Evolutionary conservation across 768 basidiomycete genomes (phyloP), one percentile per base, ranked within the genome.

Genomic region (Rhizopogon vesiculosus): DNA sequence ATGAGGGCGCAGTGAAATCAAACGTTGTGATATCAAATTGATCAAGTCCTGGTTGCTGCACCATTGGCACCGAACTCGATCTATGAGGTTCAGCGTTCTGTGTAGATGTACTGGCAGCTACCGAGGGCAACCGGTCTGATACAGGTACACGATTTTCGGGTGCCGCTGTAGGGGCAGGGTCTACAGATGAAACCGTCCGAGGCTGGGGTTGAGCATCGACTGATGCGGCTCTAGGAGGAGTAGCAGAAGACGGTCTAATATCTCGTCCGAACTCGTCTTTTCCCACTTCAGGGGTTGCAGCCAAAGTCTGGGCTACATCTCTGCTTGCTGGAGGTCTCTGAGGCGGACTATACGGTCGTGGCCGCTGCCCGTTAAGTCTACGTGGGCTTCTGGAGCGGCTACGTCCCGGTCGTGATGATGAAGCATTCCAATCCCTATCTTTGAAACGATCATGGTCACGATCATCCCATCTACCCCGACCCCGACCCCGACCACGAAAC

Each of bases 211-310:
- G 59, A 61, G 61, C 61, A 56, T 66, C 65, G 54, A 54, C 56
- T 45, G 66, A 66, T 50, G 44, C 51, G 3, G 70, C 62, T 54
- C 69, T 64, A 38, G 71, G 67, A 50, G 63, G 68, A 54, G 69
- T 67, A 46, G 57, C 53, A 40, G 87, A 84, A 42, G 73, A 70
- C 38, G 80, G 73, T 62, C 90, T 79, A 65, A 91, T 78, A 67
- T 92, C 89, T 63, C 91, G 85, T 61, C 91, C 90, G 71, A 93
- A 93, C 70, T 93, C 90, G 79, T 93, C 90, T 71, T 84, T 90
- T 55, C 74, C 84, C n/a, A 67, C 61, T 52, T 66, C 66, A 48
- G 65, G 72, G 51, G 59, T 60, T 65, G 59, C 61, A 41, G 66
- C 45, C 62, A 68, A 58, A 59, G 60, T 66, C 51, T 62, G 64